These are phyloP conservation scores for Chrysosporium queenslandicum DNA, from an alignment of 2,329 filamentous ascomycete species.

Conservation along the genomic window DNA sequence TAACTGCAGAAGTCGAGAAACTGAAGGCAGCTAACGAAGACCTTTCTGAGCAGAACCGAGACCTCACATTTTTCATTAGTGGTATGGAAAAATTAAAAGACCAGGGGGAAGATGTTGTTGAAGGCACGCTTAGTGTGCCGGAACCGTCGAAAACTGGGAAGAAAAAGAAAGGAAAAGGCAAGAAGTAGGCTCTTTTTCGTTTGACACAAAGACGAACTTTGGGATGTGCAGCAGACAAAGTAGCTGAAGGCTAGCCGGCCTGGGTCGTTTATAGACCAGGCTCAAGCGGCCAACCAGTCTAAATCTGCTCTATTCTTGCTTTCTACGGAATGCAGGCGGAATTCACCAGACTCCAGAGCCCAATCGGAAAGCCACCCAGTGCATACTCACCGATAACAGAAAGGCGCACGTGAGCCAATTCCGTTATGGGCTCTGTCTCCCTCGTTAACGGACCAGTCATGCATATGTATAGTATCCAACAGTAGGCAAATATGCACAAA, in stretches of 20 bases:
- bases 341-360: not conserved
- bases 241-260: not conserved
- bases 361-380: conserved; percentile 4
- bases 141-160: conserved; percentile 48
- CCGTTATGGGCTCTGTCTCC: not conserved
- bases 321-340: not conserved
- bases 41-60: conserved; percentile 74
- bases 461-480: not conserved
- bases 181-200: not conserved
- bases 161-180: conserved; percentile 28
- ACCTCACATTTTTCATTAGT: conserved; percentile 78
- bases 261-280: not conserved
- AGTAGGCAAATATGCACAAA: not conserved
- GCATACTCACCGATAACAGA: not conserved
- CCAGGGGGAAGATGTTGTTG: conserved; percentile 62
- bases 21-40: conserved; percentile 57
- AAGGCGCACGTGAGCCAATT: conserved; percentile 6
- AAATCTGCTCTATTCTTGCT: not conserved
- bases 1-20: conserved; percentile 49
- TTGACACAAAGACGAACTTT: not conserved
- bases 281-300: not conserved
- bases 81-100: conserved; percentile 68
- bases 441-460: not conserved
- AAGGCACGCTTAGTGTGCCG: conserved; percentile 59
- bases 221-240: not conserved